Evolutionary conservation across 257 asterid genomes (phyloP).

Genomic region (Nicotiana benthamiana): DNA sequence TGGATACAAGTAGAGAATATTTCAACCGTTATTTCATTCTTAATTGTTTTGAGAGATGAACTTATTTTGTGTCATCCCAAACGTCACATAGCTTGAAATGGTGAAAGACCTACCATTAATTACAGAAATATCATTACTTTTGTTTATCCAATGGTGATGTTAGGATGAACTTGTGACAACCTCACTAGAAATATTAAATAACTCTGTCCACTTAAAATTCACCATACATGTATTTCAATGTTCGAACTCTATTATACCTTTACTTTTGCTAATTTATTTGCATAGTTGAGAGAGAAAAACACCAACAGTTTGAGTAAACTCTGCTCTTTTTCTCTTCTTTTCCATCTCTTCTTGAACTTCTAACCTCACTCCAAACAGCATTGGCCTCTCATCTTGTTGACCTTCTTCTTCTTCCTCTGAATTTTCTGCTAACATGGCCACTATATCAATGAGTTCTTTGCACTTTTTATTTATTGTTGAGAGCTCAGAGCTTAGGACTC

Average conservation of each 20-base stretch:
- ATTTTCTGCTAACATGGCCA: slow-evolving; percentile 16
- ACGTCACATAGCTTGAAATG: background rate
- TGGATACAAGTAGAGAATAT: no score
- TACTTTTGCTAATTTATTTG: slow-evolving; percentile 19
- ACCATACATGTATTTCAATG: background rate
- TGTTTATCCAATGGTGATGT: background rate
- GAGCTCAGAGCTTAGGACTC: slow-evolving; percentile 48
- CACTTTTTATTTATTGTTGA: slow-evolving; percentile 56
- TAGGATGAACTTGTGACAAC: background rate
- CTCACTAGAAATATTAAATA: background rate
- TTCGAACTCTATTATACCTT: background rate
- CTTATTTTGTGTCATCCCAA: no score
- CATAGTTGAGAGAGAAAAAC: slow-evolving; percentile 36
- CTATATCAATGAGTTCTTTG: slow-evolving; percentile 68
- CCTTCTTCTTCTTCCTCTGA: slow-evolving; percentile 5
- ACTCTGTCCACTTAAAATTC: background rate
- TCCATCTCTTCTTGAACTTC: slow-evolving; percentile 38
- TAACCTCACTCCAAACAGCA: slow-evolving; percentile 75
- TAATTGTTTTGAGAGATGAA: no score
- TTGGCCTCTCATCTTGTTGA: slow-evolving; percentile 34
- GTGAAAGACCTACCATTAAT: background rate
- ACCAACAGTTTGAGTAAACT: slow-evolving; percentile 20
- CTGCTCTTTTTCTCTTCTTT: slow-evolving; percentile 52
- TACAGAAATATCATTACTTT: background rate
- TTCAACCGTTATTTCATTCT: no score